phyloP scores from a whole-genome alignment of 805 yeast genomes.

The Candida jianshihensis region DNA sequence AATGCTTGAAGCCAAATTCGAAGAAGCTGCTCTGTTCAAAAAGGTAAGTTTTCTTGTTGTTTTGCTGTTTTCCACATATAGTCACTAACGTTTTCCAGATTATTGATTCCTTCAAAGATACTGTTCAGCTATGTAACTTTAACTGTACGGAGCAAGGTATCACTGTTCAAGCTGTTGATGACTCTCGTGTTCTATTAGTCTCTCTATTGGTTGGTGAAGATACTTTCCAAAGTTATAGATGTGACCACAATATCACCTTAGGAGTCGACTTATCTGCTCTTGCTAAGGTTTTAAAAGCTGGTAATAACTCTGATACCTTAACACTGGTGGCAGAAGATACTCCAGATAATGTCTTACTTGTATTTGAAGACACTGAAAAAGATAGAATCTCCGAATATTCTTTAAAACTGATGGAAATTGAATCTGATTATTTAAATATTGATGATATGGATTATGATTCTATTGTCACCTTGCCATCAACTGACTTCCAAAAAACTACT shows the following conservation, averaged over 20 bases:
- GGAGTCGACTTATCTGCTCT: slow-evolving; percentile 89
- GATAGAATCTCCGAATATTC: slow-evolving; percentile 91
- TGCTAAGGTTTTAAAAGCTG: slow-evolving; percentile 83
- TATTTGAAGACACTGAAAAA: slow-evolving; percentile 85
- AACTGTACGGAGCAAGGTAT: slow-evolving; percentile 94
- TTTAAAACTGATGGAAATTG: slow-evolving; percentile 91
- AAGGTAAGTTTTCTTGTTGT: slow-evolving; percentile 36
- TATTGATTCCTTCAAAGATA: slow-evolving; percentile 89
- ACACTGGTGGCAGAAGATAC: slow-evolving; percentile 85
- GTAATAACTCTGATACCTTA: slow-evolving; percentile 81
- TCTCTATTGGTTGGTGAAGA: slow-evolving; percentile 82
- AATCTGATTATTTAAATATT: slow-evolving; percentile 86
- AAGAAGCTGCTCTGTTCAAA: slow-evolving; percentile 85
- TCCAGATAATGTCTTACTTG: slow-evolving; percentile 71
- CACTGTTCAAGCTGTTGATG: slow-evolving; percentile 95
- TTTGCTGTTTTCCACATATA: neutral
- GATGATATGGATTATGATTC: slow-evolving; percentile 92
- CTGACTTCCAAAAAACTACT: slow-evolving; percentile 82
- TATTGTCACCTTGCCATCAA: slow-evolving; percentile 77
- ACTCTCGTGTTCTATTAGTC: slow-evolving; percentile 89
- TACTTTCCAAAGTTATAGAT: slow-evolving; percentile 87
- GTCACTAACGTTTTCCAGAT: slow-evolving; percentile 34
- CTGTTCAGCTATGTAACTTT: slow-evolving; percentile 92
- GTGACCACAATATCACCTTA: slow-evolving; percentile 87
- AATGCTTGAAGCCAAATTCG: slow-evolving; percentile 97